Conservation (phyloP, 2,329 filamentous ascomycete species). For the Cordyceps javanica region DNA sequence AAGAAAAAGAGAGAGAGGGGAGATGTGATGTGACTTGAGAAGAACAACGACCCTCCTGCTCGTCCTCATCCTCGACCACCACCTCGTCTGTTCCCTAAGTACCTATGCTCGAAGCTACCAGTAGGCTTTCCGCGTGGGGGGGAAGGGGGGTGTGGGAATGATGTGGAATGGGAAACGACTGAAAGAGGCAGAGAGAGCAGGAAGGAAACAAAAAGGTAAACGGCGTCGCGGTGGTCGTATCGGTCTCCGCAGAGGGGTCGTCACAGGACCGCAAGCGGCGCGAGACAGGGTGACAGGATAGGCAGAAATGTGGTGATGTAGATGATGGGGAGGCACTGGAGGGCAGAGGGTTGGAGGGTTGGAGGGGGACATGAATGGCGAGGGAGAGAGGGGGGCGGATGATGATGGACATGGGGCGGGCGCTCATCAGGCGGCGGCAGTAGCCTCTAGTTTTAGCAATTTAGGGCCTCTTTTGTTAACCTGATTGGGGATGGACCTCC, state of each 20-base stretch:
- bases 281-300: neutral
- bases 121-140: neutral
- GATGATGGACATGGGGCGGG: conserved; percentile 12
- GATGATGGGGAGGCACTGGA: neutral
- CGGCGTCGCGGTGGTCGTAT: neutral
- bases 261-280: neutral
- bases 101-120: no score
- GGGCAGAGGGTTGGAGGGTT: neutral
- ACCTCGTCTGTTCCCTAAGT: no score
- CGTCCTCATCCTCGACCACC: no score
- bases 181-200: neutral
- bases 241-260: neutral
- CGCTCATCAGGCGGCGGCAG: conserved; percentile 17
- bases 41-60: no score
- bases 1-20: neutral
- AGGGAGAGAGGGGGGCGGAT: no score
- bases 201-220: neutral
- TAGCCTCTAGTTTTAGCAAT: no score
- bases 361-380: no score
- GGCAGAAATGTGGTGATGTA: neutral
- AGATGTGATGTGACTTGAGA: no score
- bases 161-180: neutral
- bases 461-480: conserved; percentile 2
- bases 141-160: neutral
- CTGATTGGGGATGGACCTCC: conserved; percentile 15